Conservation (phyloP, 1,284 basidiomycete genomes). For the Hymenochaete sp. region DNA sequence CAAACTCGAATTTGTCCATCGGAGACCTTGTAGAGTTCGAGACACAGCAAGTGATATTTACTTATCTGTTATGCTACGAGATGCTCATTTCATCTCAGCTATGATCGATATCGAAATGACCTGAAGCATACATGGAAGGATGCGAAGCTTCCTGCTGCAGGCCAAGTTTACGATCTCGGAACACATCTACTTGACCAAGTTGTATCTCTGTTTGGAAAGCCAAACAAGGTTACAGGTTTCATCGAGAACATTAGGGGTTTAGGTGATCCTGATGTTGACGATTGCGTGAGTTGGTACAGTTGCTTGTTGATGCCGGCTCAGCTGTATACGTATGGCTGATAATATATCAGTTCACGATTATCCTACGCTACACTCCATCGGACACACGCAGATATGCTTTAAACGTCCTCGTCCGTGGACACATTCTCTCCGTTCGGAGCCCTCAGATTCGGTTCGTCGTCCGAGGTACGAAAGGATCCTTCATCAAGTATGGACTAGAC, state of each 20-base stretch:
- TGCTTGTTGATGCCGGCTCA: neutral
- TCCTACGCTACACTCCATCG: slow-evolving; percentile 48
- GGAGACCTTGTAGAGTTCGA: slow-evolving; percentile 69
- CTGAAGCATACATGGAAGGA: slow-evolving; percentile 72
- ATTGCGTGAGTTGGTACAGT: slow-evolving; percentile 38
- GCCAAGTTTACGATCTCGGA: slow-evolving; percentile 57
- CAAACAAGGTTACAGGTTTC: slow-evolving; percentile 59
- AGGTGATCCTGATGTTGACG: slow-evolving; percentile 58
- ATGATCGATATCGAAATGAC: slow-evolving; percentile 65
- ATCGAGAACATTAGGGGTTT: slow-evolving; percentile 59
- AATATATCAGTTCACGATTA: slow-evolving; percentile 50
- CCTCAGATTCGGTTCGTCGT: slow-evolving; percentile 64
- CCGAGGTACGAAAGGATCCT: slow-evolving; percentile 64
- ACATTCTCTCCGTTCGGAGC: slow-evolving; percentile 57
- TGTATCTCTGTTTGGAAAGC: slow-evolving; percentile 69
- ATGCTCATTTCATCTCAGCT: slow-evolving; percentile 35
- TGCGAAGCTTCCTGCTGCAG: slow-evolving; percentile 41
- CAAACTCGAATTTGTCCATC: slow-evolving; percentile 42
- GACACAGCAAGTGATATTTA: slow-evolving; percentile 45
- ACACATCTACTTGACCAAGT: slow-evolving; percentile 73
- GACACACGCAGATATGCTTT: slow-evolving; percentile 44
- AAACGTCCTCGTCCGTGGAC: slow-evolving; percentile 59
- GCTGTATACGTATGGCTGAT: slow-evolving; percentile 16
- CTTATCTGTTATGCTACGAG: no score
- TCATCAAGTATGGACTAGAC: slow-evolving; percentile 70